Evolutionary conservation across 352 stramenopile genomes (phyloP).

Genomic region (Phytophthora megakarya): DNA sequence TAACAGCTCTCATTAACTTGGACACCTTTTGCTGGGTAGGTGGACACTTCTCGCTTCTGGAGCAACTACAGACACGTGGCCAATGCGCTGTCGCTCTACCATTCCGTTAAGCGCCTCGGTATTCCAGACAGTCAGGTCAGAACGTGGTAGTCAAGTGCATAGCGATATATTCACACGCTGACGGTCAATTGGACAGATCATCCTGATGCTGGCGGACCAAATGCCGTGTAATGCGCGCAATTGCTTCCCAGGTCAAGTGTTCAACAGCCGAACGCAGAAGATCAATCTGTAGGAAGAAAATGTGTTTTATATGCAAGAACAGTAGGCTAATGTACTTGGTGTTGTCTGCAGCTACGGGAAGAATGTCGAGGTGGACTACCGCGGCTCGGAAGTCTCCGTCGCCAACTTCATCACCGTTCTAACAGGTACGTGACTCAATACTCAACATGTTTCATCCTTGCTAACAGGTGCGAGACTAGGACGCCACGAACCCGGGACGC

Average conservation of each 20-base stretch:
- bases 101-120: constrained; percentile 92
- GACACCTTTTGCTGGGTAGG: constrained; percentile 43
- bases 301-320: too few relatives aligned
- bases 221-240: constrained; percentile 94
- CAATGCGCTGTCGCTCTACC: constrained; percentile 95
- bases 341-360: constrained; percentile 75
- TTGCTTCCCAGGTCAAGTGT: constrained; percentile 90
- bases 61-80: constrained; percentile 97
- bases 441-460: too few relatives aligned
- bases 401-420: constrained; percentile 97
- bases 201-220: constrained; percentile 97
- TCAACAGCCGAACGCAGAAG: constrained; percentile 89
- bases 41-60: constrained; percentile 96
- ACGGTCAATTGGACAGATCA: constrained; percentile 70
- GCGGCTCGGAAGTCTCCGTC: constrained; percentile 95
- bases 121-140: constrained; percentile 93
- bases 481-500: constrained; percentile 86
- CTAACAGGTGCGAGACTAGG: too few relatives aligned
- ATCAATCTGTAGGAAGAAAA: constrained; percentile 79
- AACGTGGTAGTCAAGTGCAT: not conserved
- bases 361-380: constrained; percentile 95
- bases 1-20: not conserved
- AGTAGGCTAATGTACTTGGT: constrained; percentile 4
- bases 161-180: not conserved
- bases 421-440: constrained; percentile 66